Evolutionary conservation across 345 rosid species (phyloP), one percentile per base, ranked within the genome.

Genomic region (Corchorus olitorius): DNA sequence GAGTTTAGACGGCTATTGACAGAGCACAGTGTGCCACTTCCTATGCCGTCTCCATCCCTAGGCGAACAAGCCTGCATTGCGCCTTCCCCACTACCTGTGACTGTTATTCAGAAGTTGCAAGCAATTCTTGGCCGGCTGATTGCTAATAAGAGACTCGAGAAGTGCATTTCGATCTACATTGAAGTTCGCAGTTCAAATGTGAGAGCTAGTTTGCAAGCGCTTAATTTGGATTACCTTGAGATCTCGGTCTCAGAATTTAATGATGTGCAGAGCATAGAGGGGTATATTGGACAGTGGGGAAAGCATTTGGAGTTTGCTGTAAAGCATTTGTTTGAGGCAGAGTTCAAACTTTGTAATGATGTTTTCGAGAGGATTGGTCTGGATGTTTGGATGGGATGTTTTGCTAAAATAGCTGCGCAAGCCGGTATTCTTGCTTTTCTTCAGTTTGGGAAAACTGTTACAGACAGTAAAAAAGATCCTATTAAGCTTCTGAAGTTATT

Each of bases 301-400:
- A 92, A 80, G 76, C 98, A 97, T 92, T 85, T 97, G 82, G 99
- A 94, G 88, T 97, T 97, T 86, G 99, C 99, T 0, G 99, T 97
- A 66, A 97, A 97, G 84, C 97, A 94, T 86, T 82, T 97, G 83
- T 91, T 97, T 52, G 99, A 97, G 84, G 99, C 95, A 1, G 99
- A 97, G 81, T 94, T 87, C 83, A 91, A 89, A 81, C 94, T 97
- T 70, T 94, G 99, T 65, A 92, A 86, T 48, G 98, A 97, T 80
- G 98, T 97, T 39, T 97, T 97, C 80, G 99, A 97, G 87, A 89
- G 91, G 81, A 73, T 90, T 33, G 97, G 98, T 33, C 46, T 76
- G 74, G 97, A 94, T 81, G 93, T 88, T 62, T 97, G 99, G 97
- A 86, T 90, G 98, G 97, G 90, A 64, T 97, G 99, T 86, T 97